These are phyloP conservation scores for Theobroma cacao DNA, from an alignment of 345 rosid species.

Conservation along the genomic window DNA sequence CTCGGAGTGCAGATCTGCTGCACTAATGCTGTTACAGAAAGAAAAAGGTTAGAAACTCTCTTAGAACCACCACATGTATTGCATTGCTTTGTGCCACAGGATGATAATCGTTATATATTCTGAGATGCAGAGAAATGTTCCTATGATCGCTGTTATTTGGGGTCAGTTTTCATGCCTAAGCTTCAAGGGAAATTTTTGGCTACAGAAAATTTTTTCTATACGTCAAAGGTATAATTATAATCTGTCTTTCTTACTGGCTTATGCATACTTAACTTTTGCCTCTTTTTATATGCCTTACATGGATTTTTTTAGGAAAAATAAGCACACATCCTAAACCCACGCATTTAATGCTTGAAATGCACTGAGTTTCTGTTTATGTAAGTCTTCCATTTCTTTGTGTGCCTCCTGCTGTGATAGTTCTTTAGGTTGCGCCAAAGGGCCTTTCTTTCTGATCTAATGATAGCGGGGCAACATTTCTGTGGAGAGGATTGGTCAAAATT, in stretches of 20 bases:
- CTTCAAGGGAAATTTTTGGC: conserved; percentile 83
- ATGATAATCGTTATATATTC: not conserved
- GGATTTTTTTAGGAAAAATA: conserved; percentile 11
- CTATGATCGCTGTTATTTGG: conserved; percentile 58
- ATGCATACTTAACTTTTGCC: not conserved
- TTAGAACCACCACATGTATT: not conserved
- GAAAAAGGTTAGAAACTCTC: conserved; percentile 60
- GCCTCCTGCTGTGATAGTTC: conserved; percentile 47
- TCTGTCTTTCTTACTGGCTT: not conserved
- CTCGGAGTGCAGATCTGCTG: conserved; percentile 83
- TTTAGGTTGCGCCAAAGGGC: conserved; percentile 57
- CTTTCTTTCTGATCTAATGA: conserved; percentile 58
- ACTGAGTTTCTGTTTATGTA: not conserved
- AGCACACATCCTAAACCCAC: not conserved
- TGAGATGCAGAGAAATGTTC: conserved; percentile 62
- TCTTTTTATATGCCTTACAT: not conserved
- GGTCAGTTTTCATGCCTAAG: conserved; percentile 77
- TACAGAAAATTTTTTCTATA: conserved; percentile 80
- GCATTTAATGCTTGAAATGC: not conserved
- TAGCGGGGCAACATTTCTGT: conserved; percentile 67
- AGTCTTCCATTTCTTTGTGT: conserved; percentile 4
- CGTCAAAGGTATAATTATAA: conserved; percentile 63
- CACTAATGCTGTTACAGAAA: conserved; percentile 54
- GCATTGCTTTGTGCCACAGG: not conserved
- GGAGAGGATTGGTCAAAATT: conserved; percentile 79